Percentiles rank a stretch among this genome's conserved stretches.
Evolutionary conservation across 2,329 filamentous ascomycete species (phyloP).

Genomic region (Verruconis gallopava): DNA sequence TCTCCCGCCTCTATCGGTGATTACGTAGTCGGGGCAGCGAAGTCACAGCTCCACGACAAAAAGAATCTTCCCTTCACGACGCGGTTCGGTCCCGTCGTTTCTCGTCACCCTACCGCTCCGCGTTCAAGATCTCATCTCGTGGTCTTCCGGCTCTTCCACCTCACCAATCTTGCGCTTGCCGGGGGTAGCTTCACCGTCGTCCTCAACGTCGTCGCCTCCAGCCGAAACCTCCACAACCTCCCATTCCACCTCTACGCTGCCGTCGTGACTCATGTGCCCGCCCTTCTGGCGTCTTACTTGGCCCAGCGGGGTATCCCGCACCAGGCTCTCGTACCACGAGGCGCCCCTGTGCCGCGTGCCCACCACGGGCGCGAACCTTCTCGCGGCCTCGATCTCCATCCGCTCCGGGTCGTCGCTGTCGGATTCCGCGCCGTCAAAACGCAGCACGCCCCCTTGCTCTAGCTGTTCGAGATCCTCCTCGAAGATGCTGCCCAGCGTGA

Average conservation of each 20-base stretch:
- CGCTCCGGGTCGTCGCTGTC: slow-evolving; percentile 16
- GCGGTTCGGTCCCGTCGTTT: neutral
- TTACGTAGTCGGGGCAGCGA: no score
- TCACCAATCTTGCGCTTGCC: slow-evolving; percentile 21
- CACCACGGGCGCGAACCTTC: slow-evolving; percentile 17
- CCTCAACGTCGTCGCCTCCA: slow-evolving; percentile 25
- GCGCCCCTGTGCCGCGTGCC: slow-evolving; percentile 35
- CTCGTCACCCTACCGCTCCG: slow-evolving; percentile 15
- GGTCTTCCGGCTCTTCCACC: slow-evolving; percentile 3
- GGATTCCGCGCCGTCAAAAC: slow-evolving; percentile 26
- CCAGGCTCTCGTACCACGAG: slow-evolving; percentile 76
- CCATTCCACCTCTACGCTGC: slow-evolving; percentile 57
- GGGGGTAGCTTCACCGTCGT: slow-evolving; percentile 15
- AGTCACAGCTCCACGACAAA: no score
- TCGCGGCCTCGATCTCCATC: slow-evolving; percentile 14
- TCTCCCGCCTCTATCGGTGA: no score
- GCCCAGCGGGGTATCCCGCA: slow-evolving; percentile 62
- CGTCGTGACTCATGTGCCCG: slow-evolving; percentile 48
- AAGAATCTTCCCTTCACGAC: slow-evolving; percentile 1
- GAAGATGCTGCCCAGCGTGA: slow-evolving; percentile 67
- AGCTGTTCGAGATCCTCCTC: slow-evolving; percentile 58
- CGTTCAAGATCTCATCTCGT: slow-evolving; percentile 17
- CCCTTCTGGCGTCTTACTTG: slow-evolving; percentile 50
- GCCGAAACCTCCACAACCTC: slow-evolving; percentile 59
- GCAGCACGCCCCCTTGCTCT: slow-evolving; percentile 62